Evolutionary conservation across 371 early-diverging fungal species (phyloP).

Genomic region (Lichtheimia hyalospora): DNA sequence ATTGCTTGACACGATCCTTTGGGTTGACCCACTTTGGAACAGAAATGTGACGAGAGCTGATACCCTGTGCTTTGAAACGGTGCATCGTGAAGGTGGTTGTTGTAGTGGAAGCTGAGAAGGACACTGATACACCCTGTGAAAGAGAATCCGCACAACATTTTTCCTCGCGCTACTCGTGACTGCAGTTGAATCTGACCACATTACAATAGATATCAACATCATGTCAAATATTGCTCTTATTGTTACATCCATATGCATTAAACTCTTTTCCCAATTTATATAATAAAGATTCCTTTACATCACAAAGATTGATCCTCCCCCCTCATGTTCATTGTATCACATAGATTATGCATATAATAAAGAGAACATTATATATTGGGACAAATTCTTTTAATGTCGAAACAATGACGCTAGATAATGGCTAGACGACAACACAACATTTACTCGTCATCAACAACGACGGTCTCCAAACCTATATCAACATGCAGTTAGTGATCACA

Average conservation of each 20-base stretch:
- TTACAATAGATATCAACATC: neutral
- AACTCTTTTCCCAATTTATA: too few species aligned
- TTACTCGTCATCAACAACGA: conserved; percentile 32
- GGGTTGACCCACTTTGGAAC: conserved; percentile 42
- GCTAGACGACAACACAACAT: conserved; percentile 4
- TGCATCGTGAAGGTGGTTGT: conserved; percentile 5
- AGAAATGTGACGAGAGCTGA: conserved; percentile 36
- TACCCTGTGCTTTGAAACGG: conserved; percentile 17
- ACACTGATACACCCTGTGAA: neutral
- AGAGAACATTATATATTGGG: too few species aligned
- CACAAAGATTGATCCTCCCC: too few species aligned
- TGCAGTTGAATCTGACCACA: neutral
- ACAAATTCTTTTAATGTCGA: too few species aligned
- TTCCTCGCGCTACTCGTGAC: neutral
- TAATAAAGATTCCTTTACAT: too few species aligned
- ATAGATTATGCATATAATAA: too few species aligned
- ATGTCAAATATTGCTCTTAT: too few species aligned
- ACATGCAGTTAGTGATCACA: too few species aligned
- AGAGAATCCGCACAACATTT: neutral
- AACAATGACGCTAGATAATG: too few species aligned
- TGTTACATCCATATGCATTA: too few species aligned
- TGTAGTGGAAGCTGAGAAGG: neutral
- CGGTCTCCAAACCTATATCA: conserved; percentile 24
- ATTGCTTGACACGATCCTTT: conserved; percentile 39
- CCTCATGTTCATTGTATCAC: too few species aligned